Base-by-base conservation (phyloP, 345 rosid genomes). In the Garcia nutans region DNA sequence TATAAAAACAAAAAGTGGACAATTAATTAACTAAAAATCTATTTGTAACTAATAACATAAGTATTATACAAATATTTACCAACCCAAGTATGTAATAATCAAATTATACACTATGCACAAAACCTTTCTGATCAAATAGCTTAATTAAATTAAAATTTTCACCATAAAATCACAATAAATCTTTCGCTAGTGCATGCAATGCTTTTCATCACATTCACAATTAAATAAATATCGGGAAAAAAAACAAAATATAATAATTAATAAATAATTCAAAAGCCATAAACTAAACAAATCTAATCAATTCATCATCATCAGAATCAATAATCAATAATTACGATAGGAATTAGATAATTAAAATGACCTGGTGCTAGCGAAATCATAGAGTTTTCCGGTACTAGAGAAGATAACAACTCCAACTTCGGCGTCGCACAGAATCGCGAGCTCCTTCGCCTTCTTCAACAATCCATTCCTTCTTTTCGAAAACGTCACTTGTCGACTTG, bases 401-500 rank as follows among this genome's bases (percentile, higher is more conserved):
- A 88, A 88, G 84, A 88, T 82, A 8, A 86, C 52, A 68, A 86
- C 86, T 62, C 91, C 91, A 24, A 88, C 86, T 70, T 88, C 87
- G 3, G 87, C 91, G 60, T 88, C 91, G 70, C 91, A 88, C 8
- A 88, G 78, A 80, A 88, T 86, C 71, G 86, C 85, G 7, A 88
- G 77, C 77, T 88, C 91, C 78, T 84, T 82, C 22, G 91, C 91
- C 73, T 88, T 88, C 87, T 88, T 88, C 80, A 88, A 69, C 81
- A 88, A 56, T 64, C 91, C 91, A 37, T 74, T 84, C 60, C 91
- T 73, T 69, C 90, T 50, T 80, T 87, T 87, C 52, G 90, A 87
- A 72, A 87, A 87, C 24, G 90, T 87, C 60, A 88, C 91, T 75
- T 88, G 91, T 80, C 91, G 81, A 80, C 89, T 88, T 58, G 91